phyloP scores from a whole-genome alignment of 768 basidiomycete genomes.

The Xerocomellus chrysenteron region DNA sequence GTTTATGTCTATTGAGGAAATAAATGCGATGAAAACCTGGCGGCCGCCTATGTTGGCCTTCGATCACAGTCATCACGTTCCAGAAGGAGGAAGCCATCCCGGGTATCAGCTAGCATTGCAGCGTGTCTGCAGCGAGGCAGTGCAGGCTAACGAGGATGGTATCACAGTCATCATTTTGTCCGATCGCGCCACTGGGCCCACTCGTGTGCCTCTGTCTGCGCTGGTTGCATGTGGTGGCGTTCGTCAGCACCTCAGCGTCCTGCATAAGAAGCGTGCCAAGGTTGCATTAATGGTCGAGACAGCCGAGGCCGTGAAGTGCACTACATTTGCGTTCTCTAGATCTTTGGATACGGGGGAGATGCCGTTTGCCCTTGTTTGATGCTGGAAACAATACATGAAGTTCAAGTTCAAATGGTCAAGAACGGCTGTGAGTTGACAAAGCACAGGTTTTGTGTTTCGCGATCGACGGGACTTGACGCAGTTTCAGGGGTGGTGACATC shows the following conservation, averaged over 20 bases:
- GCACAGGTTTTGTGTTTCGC: neutral
- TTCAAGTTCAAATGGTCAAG: no score
- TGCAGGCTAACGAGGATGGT: conserved; percentile 91
- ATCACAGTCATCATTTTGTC: conserved; percentile 93
- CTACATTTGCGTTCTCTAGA: conserved; percentile 91
- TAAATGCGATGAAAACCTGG: conserved; percentile 93
- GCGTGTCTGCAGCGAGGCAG: conserved; percentile 87
- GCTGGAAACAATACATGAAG: conserved; percentile 93
- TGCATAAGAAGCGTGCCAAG: conserved; percentile 90
- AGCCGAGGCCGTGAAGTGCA: conserved; percentile 99
- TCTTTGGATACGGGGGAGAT: conserved; percentile 97
- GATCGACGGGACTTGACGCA: conserved; percentile 9
- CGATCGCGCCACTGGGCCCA: conserved; percentile 77
- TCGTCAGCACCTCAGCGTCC: conserved; percentile 89
- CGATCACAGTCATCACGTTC: conserved; percentile 97
- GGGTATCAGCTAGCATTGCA: conserved; percentile 89
- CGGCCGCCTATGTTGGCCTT: conserved; percentile 88
- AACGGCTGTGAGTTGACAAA: conserved; percentile 72
- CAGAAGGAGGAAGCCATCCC: conserved; percentile 88
- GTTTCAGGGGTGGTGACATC: conserved; percentile 69
- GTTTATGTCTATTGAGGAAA: conserved; percentile 90
- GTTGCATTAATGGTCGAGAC: conserved; percentile 95
- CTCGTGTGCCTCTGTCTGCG: conserved; percentile 84
- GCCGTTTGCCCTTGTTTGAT: conserved; percentile 95
- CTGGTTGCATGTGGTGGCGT: conserved; percentile 93